These are phyloP conservation scores for Oryza coarctata DNA, from an alignment of 176 grass and related monocot species.

Conservation along the genomic window DNA sequence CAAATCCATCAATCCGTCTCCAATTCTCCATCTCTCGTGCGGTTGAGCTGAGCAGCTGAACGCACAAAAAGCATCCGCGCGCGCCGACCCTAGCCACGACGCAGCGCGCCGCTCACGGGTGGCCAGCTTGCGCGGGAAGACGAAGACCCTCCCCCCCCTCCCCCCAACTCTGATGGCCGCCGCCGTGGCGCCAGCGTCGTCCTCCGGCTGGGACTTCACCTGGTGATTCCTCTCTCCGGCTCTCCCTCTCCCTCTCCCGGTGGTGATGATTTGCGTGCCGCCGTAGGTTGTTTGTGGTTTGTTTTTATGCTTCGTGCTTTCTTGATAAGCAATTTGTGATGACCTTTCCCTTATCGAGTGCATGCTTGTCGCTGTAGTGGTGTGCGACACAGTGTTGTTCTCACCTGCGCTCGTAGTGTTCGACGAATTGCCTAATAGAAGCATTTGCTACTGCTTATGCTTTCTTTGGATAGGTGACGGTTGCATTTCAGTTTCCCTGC, in stretches of 20 bases:
- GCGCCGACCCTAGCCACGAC: too few species aligned
- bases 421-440: conserved; percentile 21
- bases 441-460: not conserved
- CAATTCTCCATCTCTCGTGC: too few species aligned
- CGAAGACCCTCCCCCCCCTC: not conserved
- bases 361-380: not conserved
- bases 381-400: not conserved
- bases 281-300: not conserved
- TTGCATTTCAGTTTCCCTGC: not conserved
- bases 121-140: not conserved
- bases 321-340: not conserved
- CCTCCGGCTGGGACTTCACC: conserved; percentile 34
- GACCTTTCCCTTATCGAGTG: not conserved
- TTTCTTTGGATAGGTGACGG: not conserved
- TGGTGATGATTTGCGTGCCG: not conserved
- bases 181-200: not conserved
- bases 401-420: not conserved
- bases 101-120: not conserved
- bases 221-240: conserved; percentile 17
- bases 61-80: too few species aligned
- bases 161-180: conserved; percentile 24
- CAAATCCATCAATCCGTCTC: too few species aligned
- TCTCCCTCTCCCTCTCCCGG: not conserved
- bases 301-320: not conserved
- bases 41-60: too few species aligned